These are phyloP conservation scores for Protea cynaroides DNA, from an alignment of 164 flowering plant species.

Conservation along the genomic window DNA sequence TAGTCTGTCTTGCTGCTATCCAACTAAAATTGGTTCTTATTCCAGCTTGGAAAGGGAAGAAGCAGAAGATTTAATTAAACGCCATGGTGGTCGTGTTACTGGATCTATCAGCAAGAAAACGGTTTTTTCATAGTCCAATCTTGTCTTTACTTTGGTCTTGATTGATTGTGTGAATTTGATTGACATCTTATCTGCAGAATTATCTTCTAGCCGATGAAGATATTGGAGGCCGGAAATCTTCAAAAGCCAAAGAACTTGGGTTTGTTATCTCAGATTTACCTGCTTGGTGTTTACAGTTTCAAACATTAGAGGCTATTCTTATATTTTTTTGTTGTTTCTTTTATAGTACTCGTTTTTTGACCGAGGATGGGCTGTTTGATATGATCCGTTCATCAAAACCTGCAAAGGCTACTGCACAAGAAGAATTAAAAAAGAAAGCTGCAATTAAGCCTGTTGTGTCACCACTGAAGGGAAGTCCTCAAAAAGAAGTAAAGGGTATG, in stretches of 20 bases:
- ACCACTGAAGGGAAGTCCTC: constrained; percentile 41
- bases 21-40: no score
- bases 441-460: constrained; percentile 27
- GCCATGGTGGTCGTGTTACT: constrained; percentile 95
- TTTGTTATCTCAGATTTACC: no score
- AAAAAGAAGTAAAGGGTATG: constrained; percentile 36
- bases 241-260: constrained; percentile 92
- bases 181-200: constrained; percentile 12
- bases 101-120: constrained; percentile 96
- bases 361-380: constrained; percentile 91
- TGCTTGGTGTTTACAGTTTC: no score
- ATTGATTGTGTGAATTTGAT: no score
- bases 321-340: constrained; percentile 10
- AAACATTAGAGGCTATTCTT: no score
- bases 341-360: constrained; percentile 67
- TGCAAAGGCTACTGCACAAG: constrained; percentile 29
- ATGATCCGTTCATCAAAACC: constrained; percentile 67
- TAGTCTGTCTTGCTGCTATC: constrained; percentile 15
- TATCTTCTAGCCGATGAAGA: constrained; percentile 96
- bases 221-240: constrained; percentile 80
- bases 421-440: constrained; percentile 32
- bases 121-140: background rate
- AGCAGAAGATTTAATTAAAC: constrained; percentile 92
- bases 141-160: no score
- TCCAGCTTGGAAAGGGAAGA: constrained; percentile 97